Evolutionary conservation across 768 basidiomycete genomes (phyloP), one percentile per base, ranked within the genome.

Genomic region (Mycena indigotica): DNA sequence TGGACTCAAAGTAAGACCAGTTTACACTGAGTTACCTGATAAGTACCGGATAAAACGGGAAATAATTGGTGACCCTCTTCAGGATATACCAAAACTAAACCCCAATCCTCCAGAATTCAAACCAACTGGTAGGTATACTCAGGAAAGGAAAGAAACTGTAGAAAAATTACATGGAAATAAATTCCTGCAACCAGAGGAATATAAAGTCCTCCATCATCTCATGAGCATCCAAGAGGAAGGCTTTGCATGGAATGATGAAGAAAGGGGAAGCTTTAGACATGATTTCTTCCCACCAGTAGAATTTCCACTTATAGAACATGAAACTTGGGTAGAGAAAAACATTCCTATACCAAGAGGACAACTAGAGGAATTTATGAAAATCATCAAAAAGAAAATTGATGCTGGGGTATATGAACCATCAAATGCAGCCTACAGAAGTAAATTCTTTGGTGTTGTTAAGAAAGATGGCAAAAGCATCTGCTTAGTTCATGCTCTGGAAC

Each of bases 371-470:
- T 55, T 68, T 21, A 57, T 60, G 19, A 56, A 57, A 44, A 41
- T 64, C 2, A 53, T 68, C 21, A 61, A 65, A 29, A 40, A 41
- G 5, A 58, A 58, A 21, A 19, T 66, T 15, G 62, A 61, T 29
- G 48, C 63, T 0, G 59, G 56, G 0, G 64, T 53, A 10, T 64
- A 57, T 48, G 61, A 61, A 25, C 46, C 41, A 4, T 60, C 40
- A 1, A 38, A 55, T 21, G 24, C 59, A 1, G 32, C 58, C 4
- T 76, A 76, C 32, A 57, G 70, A 0, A 73, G 71, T 0, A 50
- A 66, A 2, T 73, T 69, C 66, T 77, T 74, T 44, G 72, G 68
- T n/a, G 69, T 76, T 2, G 15, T 60, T 4, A 58, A 58, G 53
- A 67, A 69, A 24, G 63, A 69, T 29, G 60, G 67, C 4, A 65